Evolutionary conservation across 106 monocot genomes (phyloP), one percentile per base, ranked within the genome.

Genomic region (Narthecium ossifragum): DNA sequence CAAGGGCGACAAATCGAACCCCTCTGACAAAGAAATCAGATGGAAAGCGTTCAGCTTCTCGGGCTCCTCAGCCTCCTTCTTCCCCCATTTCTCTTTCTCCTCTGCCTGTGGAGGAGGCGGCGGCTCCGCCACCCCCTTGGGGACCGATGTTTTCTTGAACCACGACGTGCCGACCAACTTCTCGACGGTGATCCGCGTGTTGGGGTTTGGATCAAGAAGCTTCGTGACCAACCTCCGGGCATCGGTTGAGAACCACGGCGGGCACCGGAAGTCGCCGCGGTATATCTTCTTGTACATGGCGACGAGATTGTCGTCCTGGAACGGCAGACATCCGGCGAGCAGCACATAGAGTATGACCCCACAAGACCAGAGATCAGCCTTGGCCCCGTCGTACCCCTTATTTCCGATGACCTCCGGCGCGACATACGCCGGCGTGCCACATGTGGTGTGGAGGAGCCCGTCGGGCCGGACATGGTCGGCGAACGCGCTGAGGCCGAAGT

Each of bases 311-410:
- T 71, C 73, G 30, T 73, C 83, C 41, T 64, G 68, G 73, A 88
- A 88, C 13, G 83, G 88, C 29, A 83, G 76, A 40, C 61, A 69
- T 6, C 88, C 88, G 29, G 83, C 83, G 25, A 88, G 88, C 2
- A 83, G 72, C 2, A 79, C 83, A 60, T 55, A 88, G 60, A 88
- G 74, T 63, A 88, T 74, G 34, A 83, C 88, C 9, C 88, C 88
- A 40, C 88, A 88, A 6, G 88, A 88, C 86, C 86, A 87, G 12
- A 82, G 33, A 52, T 87, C 86, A 15, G 81, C 74, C 62, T 78
- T 87, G 0, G 69, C 71, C 9, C 86, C 86, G 53, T 87, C 86
- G 69, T 87, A 87, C 0, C 81, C 86, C 58, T 75, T 80, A 53
- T 80, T 85, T 15, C 31, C 46, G 33, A 80, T 53, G 14, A 85